phyloP scores from a whole-genome alignment of 2,329 filamentous ascomycete species.

The Aureobasidium sp. region DNA sequence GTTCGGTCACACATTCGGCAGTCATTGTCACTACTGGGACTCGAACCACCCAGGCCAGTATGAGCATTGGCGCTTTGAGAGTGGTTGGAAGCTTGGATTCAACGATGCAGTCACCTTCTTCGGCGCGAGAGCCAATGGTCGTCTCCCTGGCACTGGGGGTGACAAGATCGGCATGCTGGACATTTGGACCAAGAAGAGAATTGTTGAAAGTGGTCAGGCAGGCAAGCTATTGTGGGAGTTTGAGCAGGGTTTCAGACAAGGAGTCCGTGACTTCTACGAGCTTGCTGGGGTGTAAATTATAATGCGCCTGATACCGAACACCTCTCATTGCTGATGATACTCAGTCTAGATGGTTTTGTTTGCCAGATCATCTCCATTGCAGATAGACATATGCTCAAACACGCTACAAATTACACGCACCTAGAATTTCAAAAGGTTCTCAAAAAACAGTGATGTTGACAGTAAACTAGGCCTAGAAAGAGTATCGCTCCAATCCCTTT shows the following conservation, averaged over 20 bases:
- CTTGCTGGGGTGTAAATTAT: constrained; percentile 25
- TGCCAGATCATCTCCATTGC: too few relatives aligned
- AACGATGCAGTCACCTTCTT: constrained; percentile 50
- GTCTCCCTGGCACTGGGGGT: constrained; percentile 30
- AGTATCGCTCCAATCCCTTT: too few relatives aligned
- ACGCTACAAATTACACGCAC: too few relatives aligned
- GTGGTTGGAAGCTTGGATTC: constrained; percentile 52
- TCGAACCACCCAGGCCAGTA: constrained; percentile 36
- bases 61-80: constrained; percentile 48
- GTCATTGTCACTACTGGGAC: constrained; percentile 48
- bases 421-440: too few relatives aligned
- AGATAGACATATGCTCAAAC: too few relatives aligned
- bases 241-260: constrained; percentile 44
- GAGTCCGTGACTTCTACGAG: constrained; percentile 38
- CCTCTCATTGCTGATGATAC: too few relatives aligned
- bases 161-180: constrained; percentile 53
- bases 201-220: constrained; percentile 45
- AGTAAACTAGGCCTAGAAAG: too few relatives aligned
- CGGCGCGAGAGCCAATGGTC: constrained; percentile 32
- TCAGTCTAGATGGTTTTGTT: too few relatives aligned
- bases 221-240: constrained; percentile 46
- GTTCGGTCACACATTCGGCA: constrained; percentile 32
- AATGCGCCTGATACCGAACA: too few relatives aligned
- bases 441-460: too few relatives aligned
- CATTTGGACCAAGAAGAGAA: constrained; percentile 51